Base-by-base conservation (phyloP, 768 basidiomycete species). In the Rhodosporidiobolus odoratus region DNA sequence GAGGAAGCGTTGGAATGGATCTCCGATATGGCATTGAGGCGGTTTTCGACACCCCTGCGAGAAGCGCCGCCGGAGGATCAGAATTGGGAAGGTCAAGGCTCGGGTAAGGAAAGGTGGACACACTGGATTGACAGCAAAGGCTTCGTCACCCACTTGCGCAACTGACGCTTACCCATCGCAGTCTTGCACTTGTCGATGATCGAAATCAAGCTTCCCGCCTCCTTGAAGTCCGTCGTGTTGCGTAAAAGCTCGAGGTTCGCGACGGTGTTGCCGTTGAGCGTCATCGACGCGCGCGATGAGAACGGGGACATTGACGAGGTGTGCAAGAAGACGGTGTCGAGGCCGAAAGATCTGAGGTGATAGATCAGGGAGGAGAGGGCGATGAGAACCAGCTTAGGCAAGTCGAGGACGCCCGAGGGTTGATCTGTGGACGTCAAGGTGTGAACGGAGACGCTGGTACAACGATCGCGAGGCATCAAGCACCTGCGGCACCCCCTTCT, bases 201-300 rank as follows among this genome's bases (percentile, higher is more conserved):
- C 85, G 88, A 89, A 71, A 96, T 81, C 56, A 99, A 81, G 59
- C 91, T 89, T 7, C 93, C 94, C 66, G 81, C 84, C 27, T 84
- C 81, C 17, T 84, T 86, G 64, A 84, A 85, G 77, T 96, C 89
- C 1, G 91, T 92, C 77, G 90, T 88, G 75, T 97, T 98, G 41
- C 87, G 85, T 78, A 91, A 94, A n/a, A 99, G 86, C 79, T 98
- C 94, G 53, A 86, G 86, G 47, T 96, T 97, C 19, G 84, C 84
- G 17, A 98, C 80, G 0, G 95, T 95, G 77, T 92, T 96, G 34
- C 87, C 88, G 58, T 88, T 89, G 56, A 99, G 83, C 30, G 92
- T 82, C 94, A 99, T 94, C 72, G 91, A 88, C 0, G 86, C 84
- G 64, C 85, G 84, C 32, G 87, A 86, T 6, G 89, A 82, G 77